Percentiles rank a stretch among this genome's conserved stretches.
Evolutionary conservation across 345 rosid species (phyloP).

Genomic region (Citrus cavaleriei): DNA sequence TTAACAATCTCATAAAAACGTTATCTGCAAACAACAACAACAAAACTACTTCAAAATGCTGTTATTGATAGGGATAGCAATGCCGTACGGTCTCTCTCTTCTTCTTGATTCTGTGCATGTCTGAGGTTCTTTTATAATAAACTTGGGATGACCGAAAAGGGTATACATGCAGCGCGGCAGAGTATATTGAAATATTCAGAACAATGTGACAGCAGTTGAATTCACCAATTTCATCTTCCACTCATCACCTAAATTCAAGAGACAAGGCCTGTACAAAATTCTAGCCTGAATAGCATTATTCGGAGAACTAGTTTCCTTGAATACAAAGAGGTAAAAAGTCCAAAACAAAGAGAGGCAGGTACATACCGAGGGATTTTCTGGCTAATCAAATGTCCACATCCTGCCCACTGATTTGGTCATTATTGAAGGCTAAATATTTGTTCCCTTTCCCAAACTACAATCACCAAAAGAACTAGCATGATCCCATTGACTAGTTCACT

Average conservation of each 20-base stretch:
- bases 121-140: not conserved
- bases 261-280: not conserved
- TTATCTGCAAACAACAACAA: not conserved
- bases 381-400: constrained; percentile 8
- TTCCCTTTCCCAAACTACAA: not conserved
- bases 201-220: not conserved
- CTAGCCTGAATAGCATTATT: not conserved
- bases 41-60: not conserved
- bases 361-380: constrained; percentile 16
- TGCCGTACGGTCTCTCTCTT: not conserved
- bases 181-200: not conserved
- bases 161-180: not conserved
- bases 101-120: not conserved
- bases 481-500: not conserved
- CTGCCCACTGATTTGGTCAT: constrained; percentile 1
- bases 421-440: not conserved
- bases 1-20: not conserved
- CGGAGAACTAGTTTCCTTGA: not conserved
- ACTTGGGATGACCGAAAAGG: not conserved
- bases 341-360: not conserved
- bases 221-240: not conserved
- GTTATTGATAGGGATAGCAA: not conserved
- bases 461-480: not conserved
- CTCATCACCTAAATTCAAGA: not conserved
- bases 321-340: not conserved